Evolutionary conservation across 768 basidiomycete species (phyloP).

Genomic region (Thelephora ganbajun): DNA sequence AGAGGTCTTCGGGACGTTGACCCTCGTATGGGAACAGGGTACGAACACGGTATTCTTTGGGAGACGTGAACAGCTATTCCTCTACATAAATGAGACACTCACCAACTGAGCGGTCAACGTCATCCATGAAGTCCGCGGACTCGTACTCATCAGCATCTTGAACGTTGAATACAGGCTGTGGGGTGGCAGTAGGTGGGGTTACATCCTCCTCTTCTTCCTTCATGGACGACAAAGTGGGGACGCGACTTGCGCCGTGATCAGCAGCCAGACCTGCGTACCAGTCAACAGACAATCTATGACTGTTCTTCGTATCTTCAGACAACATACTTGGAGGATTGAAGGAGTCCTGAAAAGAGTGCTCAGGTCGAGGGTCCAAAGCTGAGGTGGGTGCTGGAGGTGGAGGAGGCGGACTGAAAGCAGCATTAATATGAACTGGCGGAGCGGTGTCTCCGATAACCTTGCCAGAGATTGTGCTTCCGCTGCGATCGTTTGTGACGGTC

Average conservation of each 20-base stretch:
- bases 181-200: slow-evolving; percentile 9
- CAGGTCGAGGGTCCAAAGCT: slow-evolving; percentile 14
- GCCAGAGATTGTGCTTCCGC: slow-evolving; percentile 54
- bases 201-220: slow-evolving; percentile 48
- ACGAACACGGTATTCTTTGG: slow-evolving; percentile 57
- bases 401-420: slow-evolving; percentile 28
- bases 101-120: slow-evolving; percentile 59
- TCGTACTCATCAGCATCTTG: slow-evolving; percentile 29
- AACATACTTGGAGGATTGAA: slow-evolving; percentile 3
- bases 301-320: slow-evolving; percentile 10
- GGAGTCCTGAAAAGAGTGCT: neutral
- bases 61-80: slow-evolving; percentile 1
- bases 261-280: slow-evolving; percentile 87
- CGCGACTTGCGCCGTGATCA: slow-evolving; percentile 32
- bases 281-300: slow-evolving; percentile 68
- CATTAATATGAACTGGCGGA: slow-evolving; percentile 56
- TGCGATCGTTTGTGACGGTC: slow-evolving; percentile 74
- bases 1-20: slow-evolving; percentile 78
- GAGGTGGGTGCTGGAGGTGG: slow-evolving; percentile 17
- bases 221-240: slow-evolving; percentile 33
- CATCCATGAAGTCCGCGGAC: slow-evolving; percentile 40
- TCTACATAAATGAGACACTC: slow-evolving; percentile 12
- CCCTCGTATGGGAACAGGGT: slow-evolving; percentile 78
- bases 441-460: slow-evolving; percentile 63
- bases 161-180: slow-evolving; percentile 36